Percentiles rank a stretch among this genome's conserved stretches.
Conservation (phyloP, 2,329 filamentous ascomycete genomes). For the Colletotrichum incanum region DNA sequence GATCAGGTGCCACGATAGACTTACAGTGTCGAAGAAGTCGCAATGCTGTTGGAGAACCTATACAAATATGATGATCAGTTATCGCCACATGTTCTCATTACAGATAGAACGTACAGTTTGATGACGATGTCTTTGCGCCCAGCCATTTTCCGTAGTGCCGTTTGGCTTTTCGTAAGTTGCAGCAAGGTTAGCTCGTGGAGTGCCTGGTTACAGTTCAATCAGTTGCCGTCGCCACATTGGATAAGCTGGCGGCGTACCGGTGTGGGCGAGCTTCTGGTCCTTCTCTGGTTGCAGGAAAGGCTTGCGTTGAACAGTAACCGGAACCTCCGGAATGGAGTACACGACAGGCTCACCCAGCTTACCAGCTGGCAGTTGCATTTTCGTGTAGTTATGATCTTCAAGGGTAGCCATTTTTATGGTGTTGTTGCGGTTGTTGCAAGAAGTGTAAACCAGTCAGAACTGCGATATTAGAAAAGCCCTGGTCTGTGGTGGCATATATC, state of each 20-base stretch:
- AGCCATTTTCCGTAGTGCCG: slow-evolving; percentile 53
- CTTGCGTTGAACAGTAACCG: slow-evolving; percentile 49
- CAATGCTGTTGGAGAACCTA: slow-evolving; percentile 57
- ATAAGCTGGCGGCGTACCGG: slow-evolving; percentile 41
- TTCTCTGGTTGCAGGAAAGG: slow-evolving; percentile 50
- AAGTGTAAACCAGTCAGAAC: neutral
- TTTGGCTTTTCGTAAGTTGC: slow-evolving; percentile 53
- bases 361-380: neutral
- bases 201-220: slow-evolving; percentile 45
- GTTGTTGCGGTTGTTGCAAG: neutral
- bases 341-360: slow-evolving; percentile 25
- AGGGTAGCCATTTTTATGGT: slow-evolving; percentile 18
- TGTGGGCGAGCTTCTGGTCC: slow-evolving; percentile 48
- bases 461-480: neutral
- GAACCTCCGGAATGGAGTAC: slow-evolving; percentile 41
- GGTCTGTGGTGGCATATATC: neutral
- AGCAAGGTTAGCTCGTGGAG: slow-evolving; percentile 54
- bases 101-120: slow-evolving; percentile 47
- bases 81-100: fast-evolving
- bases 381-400: slow-evolving; percentile 10
- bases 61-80: neutral
- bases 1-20: fast-evolving
- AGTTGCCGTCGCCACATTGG: neutral
- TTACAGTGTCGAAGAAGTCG: slow-evolving; percentile 58
- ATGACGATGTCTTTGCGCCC: slow-evolving; percentile 50